Conservation (phyloP, 495 filamentous ascomycete species). For the Penicillium desertorum region DNA sequence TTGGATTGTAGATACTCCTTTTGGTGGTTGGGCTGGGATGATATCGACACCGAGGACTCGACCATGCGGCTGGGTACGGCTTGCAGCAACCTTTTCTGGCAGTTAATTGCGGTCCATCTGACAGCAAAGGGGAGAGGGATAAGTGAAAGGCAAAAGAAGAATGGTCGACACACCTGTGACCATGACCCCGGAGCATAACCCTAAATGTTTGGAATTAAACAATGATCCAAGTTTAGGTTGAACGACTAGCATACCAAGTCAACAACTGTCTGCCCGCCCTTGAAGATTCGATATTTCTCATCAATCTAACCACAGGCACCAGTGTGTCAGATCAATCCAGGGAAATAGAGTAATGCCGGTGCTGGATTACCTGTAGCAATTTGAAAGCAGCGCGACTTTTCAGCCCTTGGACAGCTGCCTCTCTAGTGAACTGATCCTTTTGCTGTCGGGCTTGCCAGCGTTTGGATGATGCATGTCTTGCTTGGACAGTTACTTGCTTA, state of each 20-base stretch:
- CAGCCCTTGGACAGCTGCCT: constrained; percentile 70
- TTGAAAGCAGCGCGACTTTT: constrained; percentile 94
- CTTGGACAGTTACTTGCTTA: constrained; percentile 8
- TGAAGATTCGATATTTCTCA: constrained; percentile 75
- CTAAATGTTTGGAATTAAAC: constrained; percentile 40
- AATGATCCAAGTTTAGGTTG: not conserved
- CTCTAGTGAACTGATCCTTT: constrained; percentile 65
- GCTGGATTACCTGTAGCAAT: constrained; percentile 63
- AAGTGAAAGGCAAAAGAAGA: not conserved
- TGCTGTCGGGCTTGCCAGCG: constrained; percentile 79
- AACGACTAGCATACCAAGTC: constrained; percentile 62
- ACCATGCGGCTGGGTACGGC: constrained; percentile 70
- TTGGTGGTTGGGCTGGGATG: constrained; percentile 85
- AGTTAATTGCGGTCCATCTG: not conserved
- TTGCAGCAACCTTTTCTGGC: constrained; percentile 68
- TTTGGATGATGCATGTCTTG: constrained; percentile 63
- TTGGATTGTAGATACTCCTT: constrained; percentile 87
- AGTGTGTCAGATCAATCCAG: constrained; percentile 4
- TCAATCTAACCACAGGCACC: constrained; percentile 59
- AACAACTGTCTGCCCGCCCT: constrained; percentile 76
- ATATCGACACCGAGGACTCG: constrained; percentile 88
- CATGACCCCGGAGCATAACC: constrained; percentile 93
- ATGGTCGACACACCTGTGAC: constrained; percentile 68
- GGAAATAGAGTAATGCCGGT: not conserved
- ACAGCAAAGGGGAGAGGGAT: constrained; percentile 4